Conservation (phyloP, 2,329 filamentous ascomycete species). For the Paecilomyces niveus region DNA sequence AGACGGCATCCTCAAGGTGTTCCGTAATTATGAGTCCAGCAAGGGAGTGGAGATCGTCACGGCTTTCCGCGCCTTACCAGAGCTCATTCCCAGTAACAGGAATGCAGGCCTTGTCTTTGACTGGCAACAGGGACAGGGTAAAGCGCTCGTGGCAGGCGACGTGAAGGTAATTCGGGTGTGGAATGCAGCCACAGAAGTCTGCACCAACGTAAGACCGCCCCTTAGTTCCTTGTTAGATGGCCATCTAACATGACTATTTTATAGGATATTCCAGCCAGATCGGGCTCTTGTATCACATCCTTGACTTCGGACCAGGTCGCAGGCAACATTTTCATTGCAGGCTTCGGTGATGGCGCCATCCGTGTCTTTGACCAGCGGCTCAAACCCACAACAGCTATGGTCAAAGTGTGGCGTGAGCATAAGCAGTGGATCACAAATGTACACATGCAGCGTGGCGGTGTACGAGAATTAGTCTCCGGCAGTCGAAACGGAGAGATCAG, state of each 20-base stretch:
- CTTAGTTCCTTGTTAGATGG: neutral
- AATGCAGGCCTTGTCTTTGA: constrained; percentile 96
- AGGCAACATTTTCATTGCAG: constrained; percentile 89
- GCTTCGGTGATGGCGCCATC: constrained; percentile 91
- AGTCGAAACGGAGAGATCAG: constrained; percentile 90
- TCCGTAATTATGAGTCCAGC: constrained; percentile 79
- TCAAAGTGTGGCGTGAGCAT: constrained; percentile 94
- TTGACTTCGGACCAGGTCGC: constrained; percentile 97
- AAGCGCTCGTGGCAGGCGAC: constrained; percentile 90
- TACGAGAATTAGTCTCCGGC: constrained; percentile 83
- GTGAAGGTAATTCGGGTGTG: constrained; percentile 93
- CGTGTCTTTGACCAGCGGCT: constrained; percentile 87
- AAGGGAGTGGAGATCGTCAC: constrained; percentile 76
- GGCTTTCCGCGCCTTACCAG: constrained; percentile 82
- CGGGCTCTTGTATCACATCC: constrained; percentile 90
- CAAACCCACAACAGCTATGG: constrained; percentile 81
- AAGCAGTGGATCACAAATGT: constrained; percentile 93
- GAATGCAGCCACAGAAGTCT: constrained; percentile 91
- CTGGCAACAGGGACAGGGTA: constrained; percentile 97
- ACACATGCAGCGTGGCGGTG: constrained; percentile 91
- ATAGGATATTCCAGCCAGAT: constrained; percentile 84
- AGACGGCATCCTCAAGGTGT: constrained; percentile 89
- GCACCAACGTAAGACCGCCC: constrained; percentile 55
- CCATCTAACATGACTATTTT: constrained; percentile 2
- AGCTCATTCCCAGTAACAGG: constrained; percentile 88